Percentiles rank a stretch among this genome's conserved stretches.
Conservation (phyloP, 139 green algal genomes). For the Chlorella sp. region DNA sequence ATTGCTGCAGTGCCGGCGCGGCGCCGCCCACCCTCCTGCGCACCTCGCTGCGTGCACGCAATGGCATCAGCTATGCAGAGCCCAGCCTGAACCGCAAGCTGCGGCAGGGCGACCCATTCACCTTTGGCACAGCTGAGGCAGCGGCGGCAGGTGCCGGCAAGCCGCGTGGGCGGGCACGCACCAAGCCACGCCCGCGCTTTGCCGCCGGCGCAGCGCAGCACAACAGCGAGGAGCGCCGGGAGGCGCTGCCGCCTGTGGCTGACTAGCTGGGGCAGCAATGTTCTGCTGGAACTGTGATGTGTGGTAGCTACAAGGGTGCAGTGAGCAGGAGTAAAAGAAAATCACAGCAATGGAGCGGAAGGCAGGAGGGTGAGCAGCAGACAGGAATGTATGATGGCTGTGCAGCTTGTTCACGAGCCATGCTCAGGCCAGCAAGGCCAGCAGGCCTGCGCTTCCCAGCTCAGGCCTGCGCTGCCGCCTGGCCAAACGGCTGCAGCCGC, state of each 20-base stretch:
- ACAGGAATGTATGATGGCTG: background rate
- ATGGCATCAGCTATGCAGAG: slow-evolving; percentile 33
- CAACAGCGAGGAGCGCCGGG: background rate
- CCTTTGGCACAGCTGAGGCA: slow-evolving; percentile 20
- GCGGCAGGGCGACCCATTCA: slow-evolving; percentile 30
- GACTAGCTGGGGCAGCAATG: background rate
- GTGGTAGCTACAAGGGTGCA: background rate
- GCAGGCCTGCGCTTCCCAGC: background rate
- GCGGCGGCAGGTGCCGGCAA: background rate
- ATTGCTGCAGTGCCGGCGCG: background rate
- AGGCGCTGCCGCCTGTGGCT: background rate
- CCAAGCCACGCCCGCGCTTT: slow-evolving; percentile 19
- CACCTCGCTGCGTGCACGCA: slow-evolving; percentile 20
- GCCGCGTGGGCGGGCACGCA: slow-evolving; percentile 18
- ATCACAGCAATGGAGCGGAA: background rate
- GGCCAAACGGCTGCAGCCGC: slow-evolving; percentile 7
- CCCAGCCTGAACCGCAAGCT: slow-evolving; percentile 38
- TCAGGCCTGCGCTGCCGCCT: background rate
- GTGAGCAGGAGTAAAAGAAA: too few relatives aligned
- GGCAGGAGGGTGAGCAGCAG: background rate
- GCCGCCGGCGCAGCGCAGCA: background rate
- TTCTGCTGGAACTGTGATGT: background rate
- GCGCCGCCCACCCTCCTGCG: slow-evolving; percentile 1
- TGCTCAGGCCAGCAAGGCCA: background rate
- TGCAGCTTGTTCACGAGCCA: background rate